Evolutionary conservation across 176 grass and related monocot species (phyloP), one percentile per base, ranked within the genome.

Genomic region (Aegilops umbellulata): DNA sequence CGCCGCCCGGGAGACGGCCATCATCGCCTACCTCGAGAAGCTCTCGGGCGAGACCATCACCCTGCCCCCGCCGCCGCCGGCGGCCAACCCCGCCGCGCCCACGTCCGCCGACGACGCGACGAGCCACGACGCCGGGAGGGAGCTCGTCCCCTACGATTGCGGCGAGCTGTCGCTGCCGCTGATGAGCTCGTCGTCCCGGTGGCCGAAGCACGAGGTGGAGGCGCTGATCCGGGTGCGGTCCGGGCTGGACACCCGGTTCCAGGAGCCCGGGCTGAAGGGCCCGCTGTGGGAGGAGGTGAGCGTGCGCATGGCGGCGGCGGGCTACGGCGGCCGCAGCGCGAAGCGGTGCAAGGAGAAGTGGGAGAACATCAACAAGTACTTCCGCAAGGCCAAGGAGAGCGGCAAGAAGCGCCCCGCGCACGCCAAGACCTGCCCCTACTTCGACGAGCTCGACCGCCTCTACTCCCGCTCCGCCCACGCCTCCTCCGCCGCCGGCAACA

Each of bases 361-460:
- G 95, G 95, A 98, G 91, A 98, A 98, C 83, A 98, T 98, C 84
- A 98, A 98, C 93, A 98, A 98, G 81, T 98, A 98, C 78, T 98
- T 95, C 88, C 84, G 93, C 60, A 98, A 95, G 89, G 89, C 93
- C 2, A 98, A 95, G 67, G 95, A 98, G 77, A 93, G 89, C 51
- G 91, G 89, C 60, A 98, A 93, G 91, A 95, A 89, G 82, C 26
- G 95, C 25, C 87, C 91, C 11, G 86, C 82, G 23, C 91, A 95
- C 70, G 89, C 91, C 70, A 98, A 98, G 89, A 98, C 93, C 0
- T 98, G 95, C 83, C 95, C 95, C 4, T 98, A 98, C 82, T 98
- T 98, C 86, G 67, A 95, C 44, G 87, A 95, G 82, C 87, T 98
- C 29, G 86, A 95, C 76, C 81, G 87, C 20, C 95, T 98, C 76